Percentiles rank a stretch among this genome's conserved stretches.
phyloP scores from a whole-genome alignment of 148 eudicot species.

The Pharnaceum exiguum region DNA sequence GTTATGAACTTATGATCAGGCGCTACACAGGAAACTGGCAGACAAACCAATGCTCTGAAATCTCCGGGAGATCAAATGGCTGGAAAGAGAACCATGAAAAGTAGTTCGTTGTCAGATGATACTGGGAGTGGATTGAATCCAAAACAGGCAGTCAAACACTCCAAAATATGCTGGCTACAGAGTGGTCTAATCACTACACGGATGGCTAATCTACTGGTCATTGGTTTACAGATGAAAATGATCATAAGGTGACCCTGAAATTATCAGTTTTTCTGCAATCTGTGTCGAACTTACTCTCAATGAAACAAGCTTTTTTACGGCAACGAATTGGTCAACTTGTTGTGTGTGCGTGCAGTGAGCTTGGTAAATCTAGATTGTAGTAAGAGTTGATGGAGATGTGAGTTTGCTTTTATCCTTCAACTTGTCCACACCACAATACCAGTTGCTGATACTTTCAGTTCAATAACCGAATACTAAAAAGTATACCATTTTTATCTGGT shows the following conservation, averaged over 20 bases:
- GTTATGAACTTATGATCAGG: constrained; percentile 39
- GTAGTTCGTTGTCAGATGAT: constrained; percentile 26
- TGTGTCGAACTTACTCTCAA: no score
- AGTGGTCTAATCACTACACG: constrained; percentile 68
- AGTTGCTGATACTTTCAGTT: no score
- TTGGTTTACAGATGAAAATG: constrained; percentile 67
- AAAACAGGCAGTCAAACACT: constrained; percentile 25
- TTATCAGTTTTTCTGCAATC: no score
- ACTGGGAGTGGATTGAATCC: constrained; percentile 67
- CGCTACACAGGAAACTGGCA: constrained; percentile 37
- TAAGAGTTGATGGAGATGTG: no score
- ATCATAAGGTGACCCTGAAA: constrained; percentile 55
- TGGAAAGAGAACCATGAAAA: constrained; percentile 36
- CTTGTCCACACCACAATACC: no score
- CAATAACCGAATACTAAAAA: no score
- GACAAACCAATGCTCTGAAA: constrained; percentile 20
- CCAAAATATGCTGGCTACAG: constrained; percentile 85
- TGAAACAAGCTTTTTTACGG: no score
- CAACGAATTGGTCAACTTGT: no score
- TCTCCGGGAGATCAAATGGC: constrained; percentile 35
- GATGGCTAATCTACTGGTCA: constrained; percentile 69
- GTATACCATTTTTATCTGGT: no score
- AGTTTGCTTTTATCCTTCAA: no score
- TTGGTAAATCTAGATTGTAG: no score
- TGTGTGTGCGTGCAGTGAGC: no score